These are phyloP conservation scores for Leucaena leucocephala DNA, from an alignment of 306 rosid species.

Conservation along the genomic window DNA sequence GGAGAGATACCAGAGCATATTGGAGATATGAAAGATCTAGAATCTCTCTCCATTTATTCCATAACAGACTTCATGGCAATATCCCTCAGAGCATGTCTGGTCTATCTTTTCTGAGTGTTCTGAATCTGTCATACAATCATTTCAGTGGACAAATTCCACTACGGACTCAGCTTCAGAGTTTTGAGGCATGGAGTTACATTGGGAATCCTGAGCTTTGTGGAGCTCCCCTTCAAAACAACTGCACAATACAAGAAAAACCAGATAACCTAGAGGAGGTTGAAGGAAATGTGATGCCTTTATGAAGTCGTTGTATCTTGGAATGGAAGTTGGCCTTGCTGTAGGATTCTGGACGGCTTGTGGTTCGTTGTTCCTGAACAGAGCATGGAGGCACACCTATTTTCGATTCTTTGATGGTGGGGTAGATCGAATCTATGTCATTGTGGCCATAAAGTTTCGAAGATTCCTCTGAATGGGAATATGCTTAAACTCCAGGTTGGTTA, in stretches of 20 bases:
- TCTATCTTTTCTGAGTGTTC: not conserved
- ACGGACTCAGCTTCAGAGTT: not conserved
- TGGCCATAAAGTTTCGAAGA: not conserved
- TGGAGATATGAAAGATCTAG: not conserved
- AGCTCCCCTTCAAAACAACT: not conserved
- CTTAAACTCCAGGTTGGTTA: not conserved
- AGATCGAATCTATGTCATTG: not conserved
- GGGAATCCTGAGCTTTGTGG: not conserved
- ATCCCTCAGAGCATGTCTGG: not conserved
- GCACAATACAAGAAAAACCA: not conserved
- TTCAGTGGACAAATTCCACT: not conserved
- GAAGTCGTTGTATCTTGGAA: not conserved
- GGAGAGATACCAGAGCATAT: not conserved
- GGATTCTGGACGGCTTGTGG: not conserved
- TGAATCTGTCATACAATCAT: not conserved
- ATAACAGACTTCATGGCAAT: not conserved
- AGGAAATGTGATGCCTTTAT: not conserved
- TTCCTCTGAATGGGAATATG: not conserved
- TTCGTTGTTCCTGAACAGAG: not conserved
- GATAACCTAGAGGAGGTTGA: not conserved
- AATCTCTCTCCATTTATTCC: not conserved
- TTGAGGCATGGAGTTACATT: not conserved
- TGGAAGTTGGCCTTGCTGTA: not conserved
- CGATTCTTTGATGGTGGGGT: not conserved
- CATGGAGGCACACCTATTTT: not conserved